Conservation (phyloP, 345 rosid genomes). For the Ailanthus altissimus region DNA sequence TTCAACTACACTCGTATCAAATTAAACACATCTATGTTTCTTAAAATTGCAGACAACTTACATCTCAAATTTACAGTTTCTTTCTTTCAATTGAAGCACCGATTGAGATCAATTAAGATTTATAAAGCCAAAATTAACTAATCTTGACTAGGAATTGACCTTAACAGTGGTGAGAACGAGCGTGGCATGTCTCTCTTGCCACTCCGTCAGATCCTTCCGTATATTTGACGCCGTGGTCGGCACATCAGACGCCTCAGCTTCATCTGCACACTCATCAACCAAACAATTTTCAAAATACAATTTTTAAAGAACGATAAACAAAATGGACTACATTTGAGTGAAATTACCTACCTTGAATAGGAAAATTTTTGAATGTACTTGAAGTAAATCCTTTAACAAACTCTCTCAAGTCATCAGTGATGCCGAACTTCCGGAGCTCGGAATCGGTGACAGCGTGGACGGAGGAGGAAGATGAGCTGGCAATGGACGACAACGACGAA, state of each 20-base stretch:
- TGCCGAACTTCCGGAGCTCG: conserved; percentile 68
- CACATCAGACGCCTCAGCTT: conserved; percentile 47
- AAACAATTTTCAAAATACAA: conserved; percentile 1
- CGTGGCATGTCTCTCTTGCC: conserved; percentile 98
- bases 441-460: conserved; percentile 38
- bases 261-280: conserved; percentile 43
- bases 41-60: neutral
- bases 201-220: conserved; percentile 82
- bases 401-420: conserved; percentile 82
- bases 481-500: conserved; percentile 41
- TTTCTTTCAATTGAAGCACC: neutral
- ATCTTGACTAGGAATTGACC: conserved; percentile 39
- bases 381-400: conserved; percentile 80
- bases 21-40: neutral
- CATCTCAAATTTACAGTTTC: neutral
- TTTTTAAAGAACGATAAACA: neutral
- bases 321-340: neutral
- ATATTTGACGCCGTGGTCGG: conserved; percentile 57
- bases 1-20: neutral
- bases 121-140: neutral
- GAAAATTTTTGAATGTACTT: conserved; percentile 79
- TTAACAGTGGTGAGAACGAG: conserved; percentile 87
- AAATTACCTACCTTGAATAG: conserved; percentile 54
- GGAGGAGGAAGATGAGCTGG: conserved; percentile 40
- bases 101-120: neutral